Conservation (phyloP, 331 rosid species). For the Quercus tomentella region DNA sequence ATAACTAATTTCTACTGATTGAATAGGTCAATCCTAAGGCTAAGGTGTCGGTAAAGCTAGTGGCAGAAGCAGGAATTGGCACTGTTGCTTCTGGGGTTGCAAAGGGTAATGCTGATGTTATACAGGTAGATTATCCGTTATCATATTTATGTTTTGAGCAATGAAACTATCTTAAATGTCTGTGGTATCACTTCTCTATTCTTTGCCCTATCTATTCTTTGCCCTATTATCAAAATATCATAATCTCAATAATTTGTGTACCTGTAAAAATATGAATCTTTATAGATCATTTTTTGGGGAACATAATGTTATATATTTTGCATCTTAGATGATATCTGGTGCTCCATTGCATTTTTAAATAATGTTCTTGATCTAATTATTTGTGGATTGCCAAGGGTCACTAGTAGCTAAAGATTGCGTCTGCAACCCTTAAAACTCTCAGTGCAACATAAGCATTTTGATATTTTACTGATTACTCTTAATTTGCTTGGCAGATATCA, state of each 20-base stretch:
- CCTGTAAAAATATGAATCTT: neutral
- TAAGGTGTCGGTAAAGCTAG: constrained; percentile 95
- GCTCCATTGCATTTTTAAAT: neutral
- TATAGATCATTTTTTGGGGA: neutral
- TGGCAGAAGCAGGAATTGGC: constrained; percentile 99
- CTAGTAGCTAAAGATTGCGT: neutral
- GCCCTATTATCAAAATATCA: neutral
- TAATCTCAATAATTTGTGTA: neutral
- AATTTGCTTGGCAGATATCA: constrained; percentile 63
- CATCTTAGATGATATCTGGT: neutral
- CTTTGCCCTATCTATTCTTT: neutral
- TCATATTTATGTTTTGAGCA: neutral
- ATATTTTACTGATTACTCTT: neutral
- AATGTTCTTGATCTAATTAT: neutral
- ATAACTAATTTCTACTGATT: constrained; percentile 23
- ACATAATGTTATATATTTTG: neutral
- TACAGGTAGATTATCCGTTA: constrained; percentile 56
- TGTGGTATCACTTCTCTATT: neutral
- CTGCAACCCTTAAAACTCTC: neutral
- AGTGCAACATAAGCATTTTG: neutral
- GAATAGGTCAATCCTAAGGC: constrained; percentile 93
- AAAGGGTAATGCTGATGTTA: constrained; percentile 96
- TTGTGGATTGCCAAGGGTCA: neutral
- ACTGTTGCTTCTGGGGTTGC: constrained; percentile 99
- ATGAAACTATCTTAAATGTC: neutral